Percentiles rank a stretch among this genome's conserved stretches.
phyloP scores from a whole-genome alignment of 2,329 filamentous ascomycete genomes.

The Aspergillus terreus region DNA sequence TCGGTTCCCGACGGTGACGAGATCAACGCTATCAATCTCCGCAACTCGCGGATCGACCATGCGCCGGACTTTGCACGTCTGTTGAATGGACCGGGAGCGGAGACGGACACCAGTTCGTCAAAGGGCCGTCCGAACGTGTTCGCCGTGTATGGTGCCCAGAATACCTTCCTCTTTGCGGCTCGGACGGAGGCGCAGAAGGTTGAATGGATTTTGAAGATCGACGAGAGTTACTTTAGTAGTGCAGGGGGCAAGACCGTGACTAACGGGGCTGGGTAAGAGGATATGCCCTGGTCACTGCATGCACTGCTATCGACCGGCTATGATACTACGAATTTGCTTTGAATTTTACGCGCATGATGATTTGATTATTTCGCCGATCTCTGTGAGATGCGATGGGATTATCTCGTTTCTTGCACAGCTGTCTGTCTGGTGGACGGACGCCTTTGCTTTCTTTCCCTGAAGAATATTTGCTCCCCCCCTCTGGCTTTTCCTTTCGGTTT shows the following conservation, averaged over 20 bases:
- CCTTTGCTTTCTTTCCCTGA: neutral
- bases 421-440: neutral
- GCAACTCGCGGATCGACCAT: conserved; percentile 87
- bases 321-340: conserved; percentile 1
- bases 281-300: no score
- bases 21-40: conserved; percentile 80
- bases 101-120: conserved; percentile 32
- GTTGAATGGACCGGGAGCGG: conserved; percentile 52
- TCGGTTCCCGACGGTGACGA: conserved; percentile 83
- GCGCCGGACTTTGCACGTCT: conserved; percentile 82
- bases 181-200: conserved; percentile 87
- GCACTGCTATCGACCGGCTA: neutral
- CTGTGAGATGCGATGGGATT: conserved; percentile 5
- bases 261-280: conserved; percentile 18
- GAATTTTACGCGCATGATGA: conserved; percentile 10
- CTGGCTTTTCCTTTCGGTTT: conserved; percentile 8
- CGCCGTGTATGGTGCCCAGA: conserved; percentile 89
- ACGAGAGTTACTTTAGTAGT: conserved; percentile 67
- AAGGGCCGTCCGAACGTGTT: conserved; percentile 69
- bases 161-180: conserved; percentile 91
- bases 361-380: conserved; percentile 6
- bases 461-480: neutral
- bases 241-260: conserved; percentile 22
- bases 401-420: conserved; percentile 1
- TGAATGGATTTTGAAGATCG: conserved; percentile 94